These are phyloP conservation scores for Immersiella caudata DNA, from an alignment of 495 filamentous ascomycete species.

Conservation along the genomic window DNA sequence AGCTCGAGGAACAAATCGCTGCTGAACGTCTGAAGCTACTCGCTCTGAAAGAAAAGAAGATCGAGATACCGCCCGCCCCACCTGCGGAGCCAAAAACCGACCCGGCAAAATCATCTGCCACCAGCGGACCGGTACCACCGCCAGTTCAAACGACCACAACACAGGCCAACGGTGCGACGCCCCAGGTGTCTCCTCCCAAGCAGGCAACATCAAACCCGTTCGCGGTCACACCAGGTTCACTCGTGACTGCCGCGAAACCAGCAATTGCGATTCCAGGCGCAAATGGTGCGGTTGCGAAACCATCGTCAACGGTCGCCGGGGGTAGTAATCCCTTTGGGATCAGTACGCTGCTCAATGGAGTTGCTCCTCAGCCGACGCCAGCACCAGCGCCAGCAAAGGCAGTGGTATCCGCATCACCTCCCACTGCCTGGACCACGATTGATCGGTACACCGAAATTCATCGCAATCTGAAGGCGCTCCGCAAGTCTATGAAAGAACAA, in stretches of 20 bases:
- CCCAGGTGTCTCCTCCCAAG: neutral
- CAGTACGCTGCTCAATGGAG: too few relatives aligned
- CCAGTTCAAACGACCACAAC: neutral
- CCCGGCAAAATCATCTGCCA: constrained; percentile 20
- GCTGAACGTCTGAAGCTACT: constrained; percentile 46
- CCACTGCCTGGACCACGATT: neutral
- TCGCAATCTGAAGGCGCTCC: constrained; percentile 69
- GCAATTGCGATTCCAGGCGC: neutral
- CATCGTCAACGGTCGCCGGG: too few relatives aligned
- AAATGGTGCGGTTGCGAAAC: neutral
- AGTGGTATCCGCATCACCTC: neutral
- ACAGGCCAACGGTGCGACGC: neutral
- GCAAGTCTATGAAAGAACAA: constrained; percentile 57
- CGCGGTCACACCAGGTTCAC: neutral
- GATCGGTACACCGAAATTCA: constrained; percentile 71
- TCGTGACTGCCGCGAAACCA: neutral
- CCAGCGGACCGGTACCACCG: neutral
- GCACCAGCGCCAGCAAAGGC: neutral
- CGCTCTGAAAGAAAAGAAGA: constrained; percentile 45
- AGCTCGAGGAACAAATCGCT: constrained; percentile 44
- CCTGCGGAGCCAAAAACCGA: constrained; percentile 41
- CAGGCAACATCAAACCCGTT: constrained; percentile 8
- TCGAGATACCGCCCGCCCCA: constrained; percentile 45
- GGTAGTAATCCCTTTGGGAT: too few relatives aligned
- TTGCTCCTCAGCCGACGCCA: neutral